These are phyloP conservation scores for Lactarius psammicola DNA, from an alignment of 768 basidiomycete genomes.

Conservation along the genomic window DNA sequence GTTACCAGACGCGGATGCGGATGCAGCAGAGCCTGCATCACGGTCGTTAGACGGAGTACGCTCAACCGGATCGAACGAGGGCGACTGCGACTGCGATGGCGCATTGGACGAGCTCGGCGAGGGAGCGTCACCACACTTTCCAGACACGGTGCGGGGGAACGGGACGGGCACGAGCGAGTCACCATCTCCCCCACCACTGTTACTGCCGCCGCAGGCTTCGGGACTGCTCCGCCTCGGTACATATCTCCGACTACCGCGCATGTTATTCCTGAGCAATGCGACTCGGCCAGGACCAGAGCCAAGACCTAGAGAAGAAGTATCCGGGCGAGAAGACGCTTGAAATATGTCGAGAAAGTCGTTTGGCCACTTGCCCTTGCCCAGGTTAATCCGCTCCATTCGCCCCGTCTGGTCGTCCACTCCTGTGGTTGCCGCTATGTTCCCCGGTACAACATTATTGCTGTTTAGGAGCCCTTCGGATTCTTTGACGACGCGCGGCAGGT, in stretches of 20 bases:
- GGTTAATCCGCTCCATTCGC: slow-evolving; percentile 46
- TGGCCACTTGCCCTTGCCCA: slow-evolving; percentile 81
- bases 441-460: slow-evolving; percentile 28
- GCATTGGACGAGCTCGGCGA: slow-evolving; percentile 37
- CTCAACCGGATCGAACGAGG: slow-evolving; percentile 19
- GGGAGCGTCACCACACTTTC: slow-evolving; percentile 40
- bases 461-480: too few species aligned
- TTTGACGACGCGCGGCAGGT: slow-evolving; percentile 67
- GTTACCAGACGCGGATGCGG: too few species aligned
- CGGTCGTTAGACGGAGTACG: slow-evolving; percentile 5
- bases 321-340: slow-evolving; percentile 36
- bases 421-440: slow-evolving; percentile 8
- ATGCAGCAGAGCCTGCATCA: neutral
- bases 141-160: slow-evolving; percentile 65
- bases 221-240: slow-evolving; percentile 18
- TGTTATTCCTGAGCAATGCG: slow-evolving; percentile 55
- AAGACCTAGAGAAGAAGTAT: slow-evolving; percentile 37
- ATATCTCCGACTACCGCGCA: slow-evolving; percentile 19
- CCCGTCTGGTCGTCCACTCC: slow-evolving; percentile 37
- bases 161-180: slow-evolving; percentile 48
- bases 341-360: too few species aligned
- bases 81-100: neutral
- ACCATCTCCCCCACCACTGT: slow-evolving; percentile 20
- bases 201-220: slow-evolving; percentile 21
- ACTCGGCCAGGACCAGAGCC: slow-evolving; percentile 39